These are phyloP conservation scores for Amauroascus niger DNA, from an alignment of 2,329 filamentous ascomycete species.

Conservation along the genomic window DNA sequence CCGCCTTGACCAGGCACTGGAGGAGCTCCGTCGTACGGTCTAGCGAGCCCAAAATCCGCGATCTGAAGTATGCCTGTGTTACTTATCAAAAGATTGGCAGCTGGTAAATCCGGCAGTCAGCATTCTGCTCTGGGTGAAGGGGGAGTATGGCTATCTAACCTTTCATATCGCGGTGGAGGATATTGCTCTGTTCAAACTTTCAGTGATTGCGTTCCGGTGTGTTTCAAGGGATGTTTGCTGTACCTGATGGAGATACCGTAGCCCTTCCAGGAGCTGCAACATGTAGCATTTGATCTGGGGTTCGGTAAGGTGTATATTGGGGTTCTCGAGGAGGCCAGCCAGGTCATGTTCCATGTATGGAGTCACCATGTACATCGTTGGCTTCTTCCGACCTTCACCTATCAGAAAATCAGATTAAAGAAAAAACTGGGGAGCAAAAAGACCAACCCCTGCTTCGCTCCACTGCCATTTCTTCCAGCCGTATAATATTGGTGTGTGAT, in stretches of 20 bases:
- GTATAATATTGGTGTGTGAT: slow-evolving; percentile 80
- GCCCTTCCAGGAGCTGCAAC: slow-evolving; percentile 79
- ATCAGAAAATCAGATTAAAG: slow-evolving; percentile 14
- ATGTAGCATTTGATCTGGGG: slow-evolving; percentile 97
- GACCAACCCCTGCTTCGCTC: slow-evolving; percentile 55
- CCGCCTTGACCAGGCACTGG: slow-evolving; percentile 69
- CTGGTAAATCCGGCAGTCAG: slow-evolving; percentile 32
- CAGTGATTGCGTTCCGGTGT: background rate
- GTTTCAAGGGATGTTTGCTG: slow-evolving; percentile 10
- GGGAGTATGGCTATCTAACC: slow-evolving; percentile 23
- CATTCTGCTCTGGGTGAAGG: background rate
- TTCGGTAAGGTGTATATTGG: slow-evolving; percentile 73
- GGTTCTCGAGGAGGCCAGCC: slow-evolving; percentile 93
- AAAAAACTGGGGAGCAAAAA: slow-evolving; percentile 20
- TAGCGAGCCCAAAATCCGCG: slow-evolving; percentile 88
- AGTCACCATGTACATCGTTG: slow-evolving; percentile 94
- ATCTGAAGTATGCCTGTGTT: slow-evolving; percentile 91
- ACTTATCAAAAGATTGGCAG: slow-evolving; percentile 91
- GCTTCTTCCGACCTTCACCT: slow-evolving; percentile 66
- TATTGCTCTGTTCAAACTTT: slow-evolving; percentile 48
- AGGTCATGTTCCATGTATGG: slow-evolving; percentile 99
- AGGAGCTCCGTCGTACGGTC: slow-evolving; percentile 79
- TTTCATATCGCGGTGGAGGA: slow-evolving; percentile 97
- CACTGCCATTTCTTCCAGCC: slow-evolving; percentile 90
- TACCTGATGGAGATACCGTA: slow-evolving; percentile 78